Base-by-base conservation (phyloP, 306 rosid genomes). In the Styphnolobium japonicum region DNA sequence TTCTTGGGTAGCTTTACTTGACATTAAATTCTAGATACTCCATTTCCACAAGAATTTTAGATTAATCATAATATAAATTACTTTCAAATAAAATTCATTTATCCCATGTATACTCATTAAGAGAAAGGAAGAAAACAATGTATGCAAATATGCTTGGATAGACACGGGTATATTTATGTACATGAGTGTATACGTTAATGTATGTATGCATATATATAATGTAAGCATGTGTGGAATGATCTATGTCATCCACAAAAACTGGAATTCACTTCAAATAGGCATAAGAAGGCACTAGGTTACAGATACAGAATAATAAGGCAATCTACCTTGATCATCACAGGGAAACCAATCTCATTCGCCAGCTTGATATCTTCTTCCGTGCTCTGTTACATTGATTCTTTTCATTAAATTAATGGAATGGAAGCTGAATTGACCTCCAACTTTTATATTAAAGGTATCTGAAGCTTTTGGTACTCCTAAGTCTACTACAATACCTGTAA, bases 241-340 rank as follows among this genome's bases (percentile, higher is more conserved):
- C 27, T 37, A 68, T 11, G 15, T 23, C 79, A 67, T 51, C 63
- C 45, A 42, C 9, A 51, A 61, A 73, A 46, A 22, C 51, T 43
- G 23, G 49, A 78, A 72, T 75, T 77, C 33, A 34, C 65, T 43
- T 76, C 25, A 49, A 82, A 79, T 31, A 55, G 64, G 53, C 55
- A 43, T 39, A 55, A 45, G 45, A 57, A 27, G 61, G 51, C 68
- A 71, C 19, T 71, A 19, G 51, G 33, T 3, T 53, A 75, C 39
- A 75, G 62, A 80, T 22, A 33, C 43, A 56, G 71, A 58, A 45
- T 29, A 58, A 22, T 63, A 73, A 22, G 55, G 66, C 48, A 58
- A 52, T 58, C 78, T 80, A 95, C 99, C 97, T 95, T 95, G 86
- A 95, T 95, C 99, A 95, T 93, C 64, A 95, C 99, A 6, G 99